A percentile compares a stretch with the other conserved stretches of the same genome.
Conservation (phyloP, 495 filamentous ascomycete genomes). For the Astrothelium subdiscretum region DNA sequence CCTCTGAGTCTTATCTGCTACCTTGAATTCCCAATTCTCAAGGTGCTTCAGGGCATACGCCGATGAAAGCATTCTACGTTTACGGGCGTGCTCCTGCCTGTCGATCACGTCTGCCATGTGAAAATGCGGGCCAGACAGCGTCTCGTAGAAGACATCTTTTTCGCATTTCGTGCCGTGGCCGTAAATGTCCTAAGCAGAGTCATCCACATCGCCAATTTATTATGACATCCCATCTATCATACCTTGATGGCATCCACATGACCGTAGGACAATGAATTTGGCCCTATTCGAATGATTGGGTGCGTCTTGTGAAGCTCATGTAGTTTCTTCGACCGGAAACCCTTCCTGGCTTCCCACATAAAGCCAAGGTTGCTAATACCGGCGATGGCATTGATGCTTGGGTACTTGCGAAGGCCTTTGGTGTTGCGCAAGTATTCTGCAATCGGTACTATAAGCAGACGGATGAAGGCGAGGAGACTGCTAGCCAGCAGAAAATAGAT, state of each 20-base stretch:
- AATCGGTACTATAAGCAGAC: not conserved
- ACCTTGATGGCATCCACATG: constrained; percentile 36
- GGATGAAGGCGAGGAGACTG: no score
- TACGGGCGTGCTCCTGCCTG: constrained; percentile 35
- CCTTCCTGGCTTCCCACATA: constrained; percentile 32
- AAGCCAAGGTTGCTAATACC: constrained; percentile 37
- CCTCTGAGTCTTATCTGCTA: constrained; percentile 39
- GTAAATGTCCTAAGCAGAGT: no score
- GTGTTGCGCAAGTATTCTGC: not conserved
- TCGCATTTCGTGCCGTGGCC: constrained; percentile 40
- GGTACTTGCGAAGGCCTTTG: constrained; percentile 35
- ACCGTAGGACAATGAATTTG: constrained; percentile 41
- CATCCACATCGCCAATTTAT: no score
- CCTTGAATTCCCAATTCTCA: constrained; percentile 44
- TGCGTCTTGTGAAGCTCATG: constrained; percentile 31
- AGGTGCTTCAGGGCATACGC: constrained; percentile 46
- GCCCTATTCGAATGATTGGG: constrained; percentile 41
- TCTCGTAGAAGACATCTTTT: constrained; percentile 38
- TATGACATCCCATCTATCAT: no score
- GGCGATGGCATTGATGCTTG: constrained; percentile 33
- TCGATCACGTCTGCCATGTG: constrained; percentile 40
- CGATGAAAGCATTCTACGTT: constrained; percentile 39
- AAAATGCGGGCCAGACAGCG: constrained; percentile 31
- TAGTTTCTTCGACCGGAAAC: constrained; percentile 35
- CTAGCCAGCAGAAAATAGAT: no score